Evolutionary conservation across 768 basidiomycete genomes (phyloP), one percentile per base, ranked within the genome.

Genomic region (Pisolithus marmoratus): DNA sequence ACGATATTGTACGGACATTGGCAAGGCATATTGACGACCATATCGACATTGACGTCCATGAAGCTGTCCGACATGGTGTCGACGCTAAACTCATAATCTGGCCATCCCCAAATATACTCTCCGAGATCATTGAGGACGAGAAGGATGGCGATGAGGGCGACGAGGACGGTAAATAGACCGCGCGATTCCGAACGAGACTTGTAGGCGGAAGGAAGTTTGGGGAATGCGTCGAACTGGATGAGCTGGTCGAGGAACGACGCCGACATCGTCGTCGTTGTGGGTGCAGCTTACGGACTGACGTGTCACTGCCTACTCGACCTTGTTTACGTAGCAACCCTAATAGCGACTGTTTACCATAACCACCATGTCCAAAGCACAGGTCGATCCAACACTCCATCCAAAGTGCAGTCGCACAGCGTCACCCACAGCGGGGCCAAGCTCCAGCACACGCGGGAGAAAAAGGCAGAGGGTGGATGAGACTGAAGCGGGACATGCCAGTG

Each of bases 21-120:
- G 71, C 94, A 97, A 2, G 92, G 93, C 81, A 93, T 96, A 60
- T 90, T 89, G 36, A 97, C 88, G 23, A 89, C 82, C 72, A 97
- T 70, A 71, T 99, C 95, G 49, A 98, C 78, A 67, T 99, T 97
- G 58, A 99, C 75, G 58, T 83, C 81, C 75, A 99, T 73, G 48
- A 74, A 83, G 54, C 78, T 81, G 11, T 69, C 68, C 34, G 75
- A 70, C 50, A 80, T 77, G 29, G 69, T 69, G 63, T 97, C 94
- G 48, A 99, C 85, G 57, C 82, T 85, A 69, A 97, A 99, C 63
- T 87, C 84, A 59, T 85, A 85, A 63, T 90, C 87, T 7, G 90
- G 87, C 81, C 93, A 94, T 41, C 95, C 95, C 81, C 90, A 98
- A 31, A 98, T 71, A 62, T 82, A 98, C 64, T 97, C 94, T 46